phyloP scores from a whole-genome alignment of 306 rosid genomes.

The Pachyrhizus erosus region DNA sequence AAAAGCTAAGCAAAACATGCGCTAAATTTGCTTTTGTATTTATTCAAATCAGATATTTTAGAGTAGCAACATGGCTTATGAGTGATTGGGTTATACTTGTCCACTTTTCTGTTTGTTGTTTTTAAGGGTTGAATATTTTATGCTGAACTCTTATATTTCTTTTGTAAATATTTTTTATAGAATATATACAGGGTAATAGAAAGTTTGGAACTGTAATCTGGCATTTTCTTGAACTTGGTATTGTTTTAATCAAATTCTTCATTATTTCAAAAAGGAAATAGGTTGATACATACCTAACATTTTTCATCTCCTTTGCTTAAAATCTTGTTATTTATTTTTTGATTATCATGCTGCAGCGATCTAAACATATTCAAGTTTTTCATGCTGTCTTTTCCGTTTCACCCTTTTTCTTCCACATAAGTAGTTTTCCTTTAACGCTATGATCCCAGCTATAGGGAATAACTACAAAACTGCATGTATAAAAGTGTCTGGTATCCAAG shows the following conservation, averaged over 20 bases:
- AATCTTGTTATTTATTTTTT: too few relatives aligned
- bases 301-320: neutral
- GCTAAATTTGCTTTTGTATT: neutral
- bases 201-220: neutral
- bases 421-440: neutral
- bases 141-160: neutral
- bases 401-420: too few relatives aligned
- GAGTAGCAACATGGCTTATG: conserved; percentile 12
- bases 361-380: neutral
- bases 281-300: neutral
- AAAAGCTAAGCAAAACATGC: neutral
- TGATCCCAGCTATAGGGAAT: conserved; percentile 14
- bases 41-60: conserved; percentile 19
- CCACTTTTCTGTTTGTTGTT: neutral
- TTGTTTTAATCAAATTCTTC: conserved; percentile 1
- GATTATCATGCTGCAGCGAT: neutral
- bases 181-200: neutral
- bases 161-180: neutral
- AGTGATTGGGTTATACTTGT: conserved; percentile 12
- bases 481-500: conserved; percentile 17
- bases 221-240: neutral
- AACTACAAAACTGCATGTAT: neutral
- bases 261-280: conserved; percentile 5
- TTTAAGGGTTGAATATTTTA: conserved; percentile 15
- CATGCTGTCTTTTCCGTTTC: conserved; percentile 13